Evolutionary conservation across 164 flowering plant genomes (phyloP).

Genomic region (Amborella trichopoda): DNA sequence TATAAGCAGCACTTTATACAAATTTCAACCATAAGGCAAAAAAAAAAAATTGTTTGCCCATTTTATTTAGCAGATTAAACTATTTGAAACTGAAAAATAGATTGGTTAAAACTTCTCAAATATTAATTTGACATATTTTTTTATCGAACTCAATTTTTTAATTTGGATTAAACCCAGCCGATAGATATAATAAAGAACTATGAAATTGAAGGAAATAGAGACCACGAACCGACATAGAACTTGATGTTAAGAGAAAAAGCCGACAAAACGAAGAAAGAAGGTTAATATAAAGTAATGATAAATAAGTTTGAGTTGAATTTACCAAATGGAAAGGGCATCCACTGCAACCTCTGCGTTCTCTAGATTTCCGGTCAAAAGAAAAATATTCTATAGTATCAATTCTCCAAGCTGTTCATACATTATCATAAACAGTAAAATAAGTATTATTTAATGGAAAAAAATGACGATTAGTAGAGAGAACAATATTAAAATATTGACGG

Average conservation of each 20-base stretch:
- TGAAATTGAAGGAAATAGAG: no score
- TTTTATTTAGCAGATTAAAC: no score
- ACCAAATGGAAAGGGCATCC: conserved; percentile 74
- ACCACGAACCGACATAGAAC: no score
- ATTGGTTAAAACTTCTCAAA: no score
- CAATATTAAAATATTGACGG: background rate
- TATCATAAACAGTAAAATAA: background rate
- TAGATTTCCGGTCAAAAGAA: conserved; percentile 53
- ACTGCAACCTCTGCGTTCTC: conserved; percentile 47
- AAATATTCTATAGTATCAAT: conserved; percentile 58
- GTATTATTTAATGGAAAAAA: background rate
- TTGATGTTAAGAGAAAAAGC: background rate
- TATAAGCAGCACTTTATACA: no score
- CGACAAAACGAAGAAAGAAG: background rate
- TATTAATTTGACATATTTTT: no score
- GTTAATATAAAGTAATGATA: background rate
- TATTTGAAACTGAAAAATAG: no score
- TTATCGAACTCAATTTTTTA: background rate
- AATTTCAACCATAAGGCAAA: no score
- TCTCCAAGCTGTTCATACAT: conserved; percentile 50
- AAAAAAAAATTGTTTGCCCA: no score
- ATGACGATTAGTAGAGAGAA: background rate
- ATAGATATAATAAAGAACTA: background rate
- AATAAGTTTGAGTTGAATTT: background rate
- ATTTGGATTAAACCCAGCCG: background rate